Base-by-base conservation (phyloP, 768 basidiomycete genomes). In the Calocybe gangraenosa region DNA sequence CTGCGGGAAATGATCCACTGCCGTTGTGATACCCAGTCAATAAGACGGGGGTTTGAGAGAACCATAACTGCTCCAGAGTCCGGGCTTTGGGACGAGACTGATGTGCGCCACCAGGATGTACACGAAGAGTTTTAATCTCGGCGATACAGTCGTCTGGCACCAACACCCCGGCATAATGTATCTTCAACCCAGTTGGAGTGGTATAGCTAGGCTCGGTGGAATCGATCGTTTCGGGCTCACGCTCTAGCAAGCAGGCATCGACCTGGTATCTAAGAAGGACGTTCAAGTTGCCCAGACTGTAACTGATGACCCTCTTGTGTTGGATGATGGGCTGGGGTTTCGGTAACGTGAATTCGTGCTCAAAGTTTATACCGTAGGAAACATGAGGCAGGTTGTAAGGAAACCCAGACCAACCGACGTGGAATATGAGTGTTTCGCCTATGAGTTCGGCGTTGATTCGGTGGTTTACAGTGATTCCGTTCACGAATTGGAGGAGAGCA, bases 251-350 rank as follows among this genome's bases (percentile, higher is more conserved):
- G 42, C 58, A 60, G 33, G 59, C 62, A 20, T 65, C 62, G n/a
- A 57, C 58, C 40, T 62, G 61, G 40, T 58, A 65, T 40, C 56
- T 51, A 22, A 60, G 57, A 46, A 63, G 59, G 55, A 63, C 52
- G 37, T 57, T 61, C 20, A 65, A 50, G 18, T 53, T 50, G 11
- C 53, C 59, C 30, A 62, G 47, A 15, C 40, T 20, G 43, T 55
- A 57, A 10, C 46, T 33, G 30, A 57, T 44, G 25, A 53, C 56
- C 11, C 53, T 45, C 21, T 51, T 49, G 34, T 57, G 53, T 22
- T 55, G 51, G 11, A 47, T 42, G 15, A 43, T 49, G 11, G 36
- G 49, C 10, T 55, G 44, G 6, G 54, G 37, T 31, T 48, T 46
- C 3, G 44, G 36, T 7, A 39, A 31, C 13, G 56, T 57, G 46